Conservation (phyloP, 2,329 filamentous ascomycete genomes). For the Ophiosphaerella narmari region DNA sequence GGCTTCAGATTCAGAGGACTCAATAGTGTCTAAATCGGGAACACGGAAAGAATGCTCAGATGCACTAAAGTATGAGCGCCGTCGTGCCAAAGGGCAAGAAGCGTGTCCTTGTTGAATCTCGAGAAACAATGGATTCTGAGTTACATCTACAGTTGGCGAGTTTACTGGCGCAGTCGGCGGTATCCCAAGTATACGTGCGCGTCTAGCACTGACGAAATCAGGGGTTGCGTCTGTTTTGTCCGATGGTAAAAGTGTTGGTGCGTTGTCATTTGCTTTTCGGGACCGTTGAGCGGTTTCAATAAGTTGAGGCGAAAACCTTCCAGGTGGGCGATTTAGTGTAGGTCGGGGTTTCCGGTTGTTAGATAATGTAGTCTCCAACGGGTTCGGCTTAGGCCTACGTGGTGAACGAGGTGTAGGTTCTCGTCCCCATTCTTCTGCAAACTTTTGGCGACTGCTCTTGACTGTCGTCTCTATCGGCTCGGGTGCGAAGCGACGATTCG, state of each 20-base stretch:
- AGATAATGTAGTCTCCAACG: constrained; percentile 31
- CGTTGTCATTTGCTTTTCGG: constrained; percentile 67
- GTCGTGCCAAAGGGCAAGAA: constrained; percentile 30
- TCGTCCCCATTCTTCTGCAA: constrained; percentile 32
- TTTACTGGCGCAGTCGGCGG: constrained; percentile 54
- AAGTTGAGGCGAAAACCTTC: constrained; percentile 75
- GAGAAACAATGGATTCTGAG: constrained; percentile 40
- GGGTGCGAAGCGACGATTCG: constrained; percentile 47
- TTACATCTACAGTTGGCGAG: constrained; percentile 37
- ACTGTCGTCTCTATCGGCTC: constrained; percentile 34
- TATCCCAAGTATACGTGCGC: constrained; percentile 51
- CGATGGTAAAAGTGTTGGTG: constrained; percentile 64
- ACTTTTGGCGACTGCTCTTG: constrained; percentile 31
- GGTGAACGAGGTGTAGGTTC: constrained; percentile 26
- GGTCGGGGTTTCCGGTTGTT: constrained; percentile 28
- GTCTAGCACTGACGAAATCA: constrained; percentile 41
- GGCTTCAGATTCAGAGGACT: constrained; percentile 62
- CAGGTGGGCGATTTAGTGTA: constrained; percentile 34
- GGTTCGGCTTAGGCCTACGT: constrained; percentile 35
- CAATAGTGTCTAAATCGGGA: constrained; percentile 65
- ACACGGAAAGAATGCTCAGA: constrained; percentile 62
- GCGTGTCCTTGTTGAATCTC: constrained; percentile 42
- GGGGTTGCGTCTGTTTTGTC: constrained; percentile 75
- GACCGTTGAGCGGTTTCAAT: constrained; percentile 79
- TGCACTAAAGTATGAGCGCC: constrained; percentile 42